Evolutionary conservation across 2,329 filamentous ascomycete species (phyloP).

Genomic region (Neonectria coccinea): DNA sequence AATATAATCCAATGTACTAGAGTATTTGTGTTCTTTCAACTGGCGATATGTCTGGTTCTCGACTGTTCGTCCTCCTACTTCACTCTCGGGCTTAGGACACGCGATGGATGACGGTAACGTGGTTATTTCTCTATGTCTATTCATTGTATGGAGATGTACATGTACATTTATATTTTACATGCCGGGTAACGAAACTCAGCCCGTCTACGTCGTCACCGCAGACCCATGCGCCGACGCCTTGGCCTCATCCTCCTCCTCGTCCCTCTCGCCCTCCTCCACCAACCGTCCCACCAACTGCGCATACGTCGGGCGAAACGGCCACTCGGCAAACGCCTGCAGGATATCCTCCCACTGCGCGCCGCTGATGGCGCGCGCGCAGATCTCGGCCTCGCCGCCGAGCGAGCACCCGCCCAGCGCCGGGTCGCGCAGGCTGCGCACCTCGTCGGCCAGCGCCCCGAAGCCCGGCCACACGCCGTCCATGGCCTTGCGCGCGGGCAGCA

Average conservation of each 20-base stretch:
- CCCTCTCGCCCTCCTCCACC: constrained; percentile 45
- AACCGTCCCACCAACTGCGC: constrained; percentile 60
- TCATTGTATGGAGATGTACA: not conserved
- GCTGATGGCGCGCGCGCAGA: constrained; percentile 63
- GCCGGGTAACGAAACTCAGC: not conserved
- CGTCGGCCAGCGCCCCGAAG: constrained; percentile 63
- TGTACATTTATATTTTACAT: not conserved
- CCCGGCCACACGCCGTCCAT: constrained; percentile 70
- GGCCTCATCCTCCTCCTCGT: constrained; percentile 41
- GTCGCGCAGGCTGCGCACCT: constrained; percentile 63
- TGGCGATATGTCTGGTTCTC: not conserved
- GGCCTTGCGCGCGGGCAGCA: constrained; percentile 58
- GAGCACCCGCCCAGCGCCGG: constrained; percentile 59
- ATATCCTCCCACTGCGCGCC: constrained; percentile 68
- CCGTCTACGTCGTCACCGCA: not conserved
- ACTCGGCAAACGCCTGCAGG: constrained; percentile 69
- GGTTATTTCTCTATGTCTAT: not conserved
- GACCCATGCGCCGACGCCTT: constrained; percentile 36
- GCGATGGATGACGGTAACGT: not conserved
- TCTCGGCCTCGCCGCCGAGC: constrained; percentile 51
- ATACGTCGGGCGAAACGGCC: constrained; percentile 71
- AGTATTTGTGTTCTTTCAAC: not conserved
- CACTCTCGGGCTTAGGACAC: not conserved
- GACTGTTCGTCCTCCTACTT: not conserved
- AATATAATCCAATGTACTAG: constrained; percentile 1